These are phyloP conservation scores for Suillus paluster DNA, from an alignment of 768 basidiomycete genomes.

Conservation along the genomic window DNA sequence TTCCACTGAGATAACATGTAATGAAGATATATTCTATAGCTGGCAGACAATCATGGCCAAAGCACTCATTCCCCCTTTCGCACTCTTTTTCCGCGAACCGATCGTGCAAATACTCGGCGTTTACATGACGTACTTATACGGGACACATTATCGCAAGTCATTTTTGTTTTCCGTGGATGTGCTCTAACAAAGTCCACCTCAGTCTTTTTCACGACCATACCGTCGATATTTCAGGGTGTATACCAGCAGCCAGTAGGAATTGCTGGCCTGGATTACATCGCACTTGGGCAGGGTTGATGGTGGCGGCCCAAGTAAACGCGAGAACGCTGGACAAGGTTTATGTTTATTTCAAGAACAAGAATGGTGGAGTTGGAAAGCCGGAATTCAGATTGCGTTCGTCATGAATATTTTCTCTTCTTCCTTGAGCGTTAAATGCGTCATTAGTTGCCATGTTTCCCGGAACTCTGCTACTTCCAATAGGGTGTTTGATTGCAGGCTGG, in stretches of 20 bases:
- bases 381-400: slow-evolving; percentile 54
- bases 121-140: slow-evolving; percentile 75
- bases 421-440: slow-evolving; percentile 9
- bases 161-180: not conserved
- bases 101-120: slow-evolving; percentile 67
- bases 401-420: slow-evolving; percentile 3
- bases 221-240: slow-evolving; percentile 54
- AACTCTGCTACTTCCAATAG: slow-evolving; percentile 63
- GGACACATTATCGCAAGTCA: slow-evolving; percentile 56
- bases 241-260: slow-evolving; percentile 38
- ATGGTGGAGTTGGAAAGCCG: slow-evolving; percentile 56
- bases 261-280: slow-evolving; percentile 58
- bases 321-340: slow-evolving; percentile 60
- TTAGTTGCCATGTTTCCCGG: slow-evolving; percentile 64
- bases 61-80: slow-evolving; percentile 68
- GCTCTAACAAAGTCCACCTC: not conserved
- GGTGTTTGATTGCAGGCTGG: slow-evolving; percentile 76
- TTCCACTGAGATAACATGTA: not conserved
- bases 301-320: slow-evolving; percentile 58
- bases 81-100: slow-evolving; percentile 59
- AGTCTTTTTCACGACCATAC: slow-evolving; percentile 74
- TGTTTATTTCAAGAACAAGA: slow-evolving; percentile 50
- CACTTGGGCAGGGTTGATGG: slow-evolving; percentile 67
- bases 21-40: slow-evolving; percentile 33
- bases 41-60: slow-evolving; percentile 55